These are phyloP conservation scores for Stephanocyclus meneghinianus DNA, from an alignment of 352 stramenopile species.

Conservation along the genomic window DNA sequence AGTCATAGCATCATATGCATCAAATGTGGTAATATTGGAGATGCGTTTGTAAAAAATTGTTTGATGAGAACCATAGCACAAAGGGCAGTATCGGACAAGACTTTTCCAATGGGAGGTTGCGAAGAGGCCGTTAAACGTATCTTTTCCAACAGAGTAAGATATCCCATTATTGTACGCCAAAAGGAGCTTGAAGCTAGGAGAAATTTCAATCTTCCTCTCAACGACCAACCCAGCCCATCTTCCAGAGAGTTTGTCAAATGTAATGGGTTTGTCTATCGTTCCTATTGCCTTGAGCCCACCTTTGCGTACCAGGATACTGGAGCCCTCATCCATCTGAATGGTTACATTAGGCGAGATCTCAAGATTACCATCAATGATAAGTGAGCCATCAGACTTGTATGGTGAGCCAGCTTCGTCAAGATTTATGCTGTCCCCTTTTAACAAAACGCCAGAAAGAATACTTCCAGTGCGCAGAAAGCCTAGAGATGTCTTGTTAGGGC, in stretches of 20 bases:
- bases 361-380: constrained; percentile 26
- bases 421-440: constrained; percentile 7
- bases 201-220: constrained; percentile 5
- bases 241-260: constrained; percentile 8
- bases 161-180: constrained; percentile 1
- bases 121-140: background rate
- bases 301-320: constrained; percentile 12
- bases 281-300: constrained; percentile 9
- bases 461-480: constrained; percentile 4
- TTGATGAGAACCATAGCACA: constrained; percentile 8
- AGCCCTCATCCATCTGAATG: constrained; percentile 10
- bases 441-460: constrained; percentile 11
- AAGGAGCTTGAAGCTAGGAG: constrained; percentile 1
- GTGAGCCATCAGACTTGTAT: constrained; percentile 20
- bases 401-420: constrained; percentile 16
- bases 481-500: constrained; percentile 10
- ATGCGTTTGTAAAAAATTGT: constrained; percentile 13
- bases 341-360: constrained; percentile 16
- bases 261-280: constrained; percentile 8
- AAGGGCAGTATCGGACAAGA: constrained; percentile 6
- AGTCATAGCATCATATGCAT: constrained; percentile 5
- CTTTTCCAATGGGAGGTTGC: background rate
- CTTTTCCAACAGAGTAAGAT: constrained; percentile 3
- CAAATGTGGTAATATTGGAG: background rate
- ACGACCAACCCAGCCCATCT: background rate